Conservation (phyloP, 2,329 filamentous ascomycete species). For the Calonectria pseudoturangicola region DNA sequence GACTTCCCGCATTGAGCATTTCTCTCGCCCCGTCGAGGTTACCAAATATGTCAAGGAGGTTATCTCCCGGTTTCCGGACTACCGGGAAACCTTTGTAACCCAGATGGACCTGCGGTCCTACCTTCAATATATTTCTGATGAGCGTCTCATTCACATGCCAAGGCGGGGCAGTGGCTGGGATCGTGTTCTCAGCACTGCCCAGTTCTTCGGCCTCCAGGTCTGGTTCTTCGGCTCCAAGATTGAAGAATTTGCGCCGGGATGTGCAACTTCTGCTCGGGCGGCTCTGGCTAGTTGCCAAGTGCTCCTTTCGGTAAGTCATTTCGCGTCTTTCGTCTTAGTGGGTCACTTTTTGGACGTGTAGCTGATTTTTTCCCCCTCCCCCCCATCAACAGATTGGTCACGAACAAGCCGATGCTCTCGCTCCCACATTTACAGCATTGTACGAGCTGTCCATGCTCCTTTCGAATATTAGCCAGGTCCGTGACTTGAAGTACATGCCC, state of each 20-base stretch:
- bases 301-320: slow-evolving; percentile 59
- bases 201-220: slow-evolving; percentile 64
- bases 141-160: slow-evolving; percentile 65
- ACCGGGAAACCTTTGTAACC: slow-evolving; percentile 47
- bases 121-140: slow-evolving; percentile 61
- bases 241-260: slow-evolving; percentile 50
- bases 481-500: slow-evolving; percentile 58
- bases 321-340: neutral
- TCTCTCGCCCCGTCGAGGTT: slow-evolving; percentile 41
- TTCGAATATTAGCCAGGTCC: slow-evolving; percentile 60
- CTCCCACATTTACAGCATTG: slow-evolving; percentile 62
- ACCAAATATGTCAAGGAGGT: slow-evolving; percentile 44
- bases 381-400: slow-evolving; percentile 60
- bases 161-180: slow-evolving; percentile 64
- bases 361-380: neutral
- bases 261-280: slow-evolving; percentile 51
- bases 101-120: slow-evolving; percentile 54
- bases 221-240: slow-evolving; percentile 60
- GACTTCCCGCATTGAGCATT: slow-evolving; percentile 28
- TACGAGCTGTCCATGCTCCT: slow-evolving; percentile 63
- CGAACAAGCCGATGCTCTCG: slow-evolving; percentile 60
- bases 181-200: slow-evolving; percentile 62
- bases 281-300: slow-evolving; percentile 62
- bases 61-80: slow-evolving; percentile 47
- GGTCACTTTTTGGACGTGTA: neutral